These are phyloP conservation scores for Xylariomycetidae sp. DNA, from an alignment of 2,329 filamentous ascomycete genomes.

Conservation along the genomic window DNA sequence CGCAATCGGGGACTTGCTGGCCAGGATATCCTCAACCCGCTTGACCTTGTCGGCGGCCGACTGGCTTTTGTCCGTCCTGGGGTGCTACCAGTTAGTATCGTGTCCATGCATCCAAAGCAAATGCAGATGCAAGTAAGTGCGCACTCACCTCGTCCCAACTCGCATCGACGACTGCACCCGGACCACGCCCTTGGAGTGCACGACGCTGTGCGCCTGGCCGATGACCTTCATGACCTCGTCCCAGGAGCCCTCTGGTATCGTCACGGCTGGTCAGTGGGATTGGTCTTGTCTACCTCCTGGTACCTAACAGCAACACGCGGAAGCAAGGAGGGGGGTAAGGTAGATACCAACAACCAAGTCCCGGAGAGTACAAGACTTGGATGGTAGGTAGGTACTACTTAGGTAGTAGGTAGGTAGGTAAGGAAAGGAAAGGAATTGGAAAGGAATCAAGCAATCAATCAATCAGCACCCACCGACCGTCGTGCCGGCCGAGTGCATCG, in stretches of 20 bases:
- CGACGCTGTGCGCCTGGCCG: conserved; percentile 74
- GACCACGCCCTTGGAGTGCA: conserved; percentile 71
- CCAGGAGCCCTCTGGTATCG: conserved; percentile 78
- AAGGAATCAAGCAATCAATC: conserved; percentile 1
- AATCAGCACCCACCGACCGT: conserved; percentile 66
- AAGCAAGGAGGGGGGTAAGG: too few species aligned
- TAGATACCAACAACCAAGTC: too few species aligned
- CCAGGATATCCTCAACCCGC: conserved; percentile 48
- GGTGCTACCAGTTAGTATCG: conserved; percentile 1
- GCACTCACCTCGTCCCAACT: conserved; percentile 66
- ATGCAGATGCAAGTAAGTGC: too few species aligned
- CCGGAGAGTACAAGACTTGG: too few species aligned
- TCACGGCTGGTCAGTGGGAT: too few species aligned
- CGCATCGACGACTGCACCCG: conserved; percentile 87
- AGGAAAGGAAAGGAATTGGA: neutral
- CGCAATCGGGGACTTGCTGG: too few species aligned
- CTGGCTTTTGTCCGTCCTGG: conserved; percentile 82
- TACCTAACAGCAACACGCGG: too few species aligned
- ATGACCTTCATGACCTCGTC: conserved; percentile 79
- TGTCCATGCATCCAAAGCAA: too few species aligned
- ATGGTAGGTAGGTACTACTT: too few species aligned
- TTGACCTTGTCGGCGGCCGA: conserved; percentile 74
- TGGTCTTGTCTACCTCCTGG: too few species aligned
- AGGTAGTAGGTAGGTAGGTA: conserved; percentile 2
- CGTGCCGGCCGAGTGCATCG: conserved; percentile 90